phyloP scores from a whole-genome alignment of 805 yeast species.

The Yueomyces sinensis region DNA sequence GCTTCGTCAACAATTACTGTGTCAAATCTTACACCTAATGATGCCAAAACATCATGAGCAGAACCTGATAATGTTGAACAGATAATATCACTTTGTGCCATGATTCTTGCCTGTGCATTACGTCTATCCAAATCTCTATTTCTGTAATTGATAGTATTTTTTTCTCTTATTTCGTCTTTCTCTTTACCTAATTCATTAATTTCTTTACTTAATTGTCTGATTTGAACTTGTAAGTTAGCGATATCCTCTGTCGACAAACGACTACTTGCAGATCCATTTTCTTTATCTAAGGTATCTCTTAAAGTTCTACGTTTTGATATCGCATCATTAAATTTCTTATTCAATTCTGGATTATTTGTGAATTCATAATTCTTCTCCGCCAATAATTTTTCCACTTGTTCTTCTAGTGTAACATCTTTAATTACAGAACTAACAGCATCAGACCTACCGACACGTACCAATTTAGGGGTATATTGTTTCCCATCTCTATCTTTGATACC shows the following conservation, averaged over 20 bases:
- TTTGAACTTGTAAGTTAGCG: constrained; percentile 33
- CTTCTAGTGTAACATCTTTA: constrained; percentile 73
- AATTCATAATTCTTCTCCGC: constrained; percentile 26
- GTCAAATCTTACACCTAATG: constrained; percentile 65
- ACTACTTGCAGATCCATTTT: constrained; percentile 33
- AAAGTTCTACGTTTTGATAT: constrained; percentile 45
- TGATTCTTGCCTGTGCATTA: constrained; percentile 56
- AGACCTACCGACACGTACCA: constrained; percentile 80
- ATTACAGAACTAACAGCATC: constrained; percentile 81
- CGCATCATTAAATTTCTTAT: constrained; percentile 36
- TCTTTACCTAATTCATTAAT: constrained; percentile 60
- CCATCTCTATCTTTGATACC: constrained; percentile 57
- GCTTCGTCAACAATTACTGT: constrained; percentile 95
- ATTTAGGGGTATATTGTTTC: constrained; percentile 38
- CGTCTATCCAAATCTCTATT: constrained; percentile 69
- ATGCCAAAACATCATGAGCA: constrained; percentile 75
- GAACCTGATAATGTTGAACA: constrained; percentile 91
- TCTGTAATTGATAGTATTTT: constrained; percentile 51
- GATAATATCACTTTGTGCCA: constrained; percentile 67
- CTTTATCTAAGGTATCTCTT: constrained; percentile 27
- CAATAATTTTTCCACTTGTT: constrained; percentile 55
- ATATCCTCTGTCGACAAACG: constrained; percentile 35
- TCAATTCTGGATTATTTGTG: constrained; percentile 30
- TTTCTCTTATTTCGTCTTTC: constrained; percentile 70
- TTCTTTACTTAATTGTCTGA: constrained; percentile 43